Evolutionary conservation across 352 stramenopile genomes (phyloP), one percentile per base, ranked within the genome.

Genomic region (Phytophthora tubulina): DNA sequence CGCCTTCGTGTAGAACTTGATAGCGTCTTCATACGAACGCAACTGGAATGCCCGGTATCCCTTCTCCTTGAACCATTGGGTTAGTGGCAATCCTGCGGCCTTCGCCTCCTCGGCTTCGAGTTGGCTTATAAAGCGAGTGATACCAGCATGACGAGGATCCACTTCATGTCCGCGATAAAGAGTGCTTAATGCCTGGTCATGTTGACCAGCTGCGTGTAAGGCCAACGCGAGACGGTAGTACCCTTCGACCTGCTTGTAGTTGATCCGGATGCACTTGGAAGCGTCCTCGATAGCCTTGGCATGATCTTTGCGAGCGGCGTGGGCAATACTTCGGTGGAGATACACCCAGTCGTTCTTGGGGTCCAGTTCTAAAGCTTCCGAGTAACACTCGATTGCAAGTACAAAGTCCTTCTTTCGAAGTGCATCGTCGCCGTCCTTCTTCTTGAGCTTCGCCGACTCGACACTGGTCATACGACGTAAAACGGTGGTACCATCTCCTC

Each of bases 1-100:
- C 13, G 93, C 95, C 38, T 97, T 92, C 45, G 94, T 95, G 85
- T 98, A 98, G 60, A 97, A 98, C 30, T 81, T 88, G 66, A 98
- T 96, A 31, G 95, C 95, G 41, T 94, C 75, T 27, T 84, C 80
- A 63, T 97, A 98, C 49, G 96, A 88, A 11, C 91, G 88, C 31
- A 84, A 57, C 75, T 98, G 95, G 78, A 98, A 98, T 36, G 93
- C 95, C 9, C 85, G 80, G 70, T 98, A 98, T 30, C 95, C 95
- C 80, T 97, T 82, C 53, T 84, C 72, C 53, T 89, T 89, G 67
- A 86, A 84, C 81, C 81, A 89, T 15, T 67, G 56, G 1, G 79
- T 57, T 4, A 88, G 51, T 17, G 65, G 51, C 15, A 86, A 66
- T 10, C 70, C 70, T 6, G 81, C 78, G 5, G 72, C 31, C 11